phyloP scores from a whole-genome alignment of 108 stramenopile genomes.

The Conticribra weissflogii region DNA sequence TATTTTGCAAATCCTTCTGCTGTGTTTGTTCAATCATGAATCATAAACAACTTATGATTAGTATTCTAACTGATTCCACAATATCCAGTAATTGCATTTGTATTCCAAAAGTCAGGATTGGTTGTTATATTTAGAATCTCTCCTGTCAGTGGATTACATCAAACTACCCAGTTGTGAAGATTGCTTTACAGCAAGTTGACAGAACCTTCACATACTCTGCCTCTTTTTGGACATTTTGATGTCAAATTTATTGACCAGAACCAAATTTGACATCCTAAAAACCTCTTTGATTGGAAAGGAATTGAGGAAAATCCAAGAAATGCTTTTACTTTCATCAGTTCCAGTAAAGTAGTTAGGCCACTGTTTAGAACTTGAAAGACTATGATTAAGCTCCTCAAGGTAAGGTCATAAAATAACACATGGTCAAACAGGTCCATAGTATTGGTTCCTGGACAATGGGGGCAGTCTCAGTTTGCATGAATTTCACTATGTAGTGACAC shows the following conservation, averaged over 20 bases:
- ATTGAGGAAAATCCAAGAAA: not conserved
- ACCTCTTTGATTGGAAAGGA: not conserved
- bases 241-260: not conserved
- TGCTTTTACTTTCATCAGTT: not conserved
- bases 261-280: not conserved
- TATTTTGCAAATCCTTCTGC: not conserved
- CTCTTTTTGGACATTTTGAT: not conserved
- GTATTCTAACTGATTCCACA: not conserved
- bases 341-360: not conserved
- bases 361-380: not conserved
- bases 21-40: not conserved
- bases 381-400: not conserved
- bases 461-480: not conserved
- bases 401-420: not conserved
- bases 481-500: not conserved
- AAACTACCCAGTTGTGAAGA: not conserved
- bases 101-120: not conserved
- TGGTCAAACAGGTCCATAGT: not conserved
- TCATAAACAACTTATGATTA: not conserved
- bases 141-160: not conserved
- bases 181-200: not conserved
- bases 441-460: not conserved
- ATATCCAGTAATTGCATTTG: conserved; percentile 1
- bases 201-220: not conserved
- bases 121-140: not conserved